Evolutionary conservation across 305 asterid genomes (phyloP).

Genomic region (Ajuga reptans): DNA sequence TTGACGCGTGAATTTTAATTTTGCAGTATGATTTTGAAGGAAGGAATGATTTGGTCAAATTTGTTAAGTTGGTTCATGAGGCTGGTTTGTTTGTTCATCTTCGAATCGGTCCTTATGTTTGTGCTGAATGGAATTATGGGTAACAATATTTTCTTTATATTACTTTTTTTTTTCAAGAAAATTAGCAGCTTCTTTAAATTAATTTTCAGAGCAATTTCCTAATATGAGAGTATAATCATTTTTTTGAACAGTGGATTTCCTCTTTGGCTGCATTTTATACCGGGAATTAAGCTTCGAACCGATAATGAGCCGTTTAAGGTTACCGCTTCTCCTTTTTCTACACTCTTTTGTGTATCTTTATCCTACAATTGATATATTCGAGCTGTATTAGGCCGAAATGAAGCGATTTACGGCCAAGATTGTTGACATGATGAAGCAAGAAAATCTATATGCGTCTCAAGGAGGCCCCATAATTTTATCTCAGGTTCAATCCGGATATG

Average conservation of each 20-base stretch:
- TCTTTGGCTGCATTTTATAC: constrained; percentile 73
- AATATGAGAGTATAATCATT: not conserved
- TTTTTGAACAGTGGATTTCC: constrained; percentile 78
- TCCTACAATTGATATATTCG: not conserved
- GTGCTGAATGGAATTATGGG: constrained; percentile 99
- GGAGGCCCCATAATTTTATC: constrained; percentile 93
- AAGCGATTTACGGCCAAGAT: constrained; percentile 79
- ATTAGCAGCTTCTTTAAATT: not conserved
- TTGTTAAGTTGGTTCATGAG: constrained; percentile 63
- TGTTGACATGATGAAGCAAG: constrained; percentile 85
- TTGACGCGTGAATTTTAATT: constrained; percentile 26
- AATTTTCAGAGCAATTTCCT: not conserved
- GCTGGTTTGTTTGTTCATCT: constrained; percentile 78
- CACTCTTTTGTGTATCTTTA: not conserved
- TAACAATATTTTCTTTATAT: constrained; percentile 2
- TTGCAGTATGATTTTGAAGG: constrained; percentile 87
- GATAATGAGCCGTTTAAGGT: constrained; percentile 94
- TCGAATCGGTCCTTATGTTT: constrained; percentile 88
- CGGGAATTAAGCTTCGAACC: constrained; percentile 69
- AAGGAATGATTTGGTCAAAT: constrained; percentile 76
- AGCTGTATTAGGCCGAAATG: constrained; percentile 72
- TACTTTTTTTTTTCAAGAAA: not conserved
- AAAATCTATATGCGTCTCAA: constrained; percentile 76
- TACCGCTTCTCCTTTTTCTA: not conserved
- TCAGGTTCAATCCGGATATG: constrained; percentile 42